Evolutionary conservation across 2,329 filamentous ascomycete genomes (phyloP), one percentile per base, ranked within the genome.

Genomic region (Malbranchea cinnamomea): DNA sequence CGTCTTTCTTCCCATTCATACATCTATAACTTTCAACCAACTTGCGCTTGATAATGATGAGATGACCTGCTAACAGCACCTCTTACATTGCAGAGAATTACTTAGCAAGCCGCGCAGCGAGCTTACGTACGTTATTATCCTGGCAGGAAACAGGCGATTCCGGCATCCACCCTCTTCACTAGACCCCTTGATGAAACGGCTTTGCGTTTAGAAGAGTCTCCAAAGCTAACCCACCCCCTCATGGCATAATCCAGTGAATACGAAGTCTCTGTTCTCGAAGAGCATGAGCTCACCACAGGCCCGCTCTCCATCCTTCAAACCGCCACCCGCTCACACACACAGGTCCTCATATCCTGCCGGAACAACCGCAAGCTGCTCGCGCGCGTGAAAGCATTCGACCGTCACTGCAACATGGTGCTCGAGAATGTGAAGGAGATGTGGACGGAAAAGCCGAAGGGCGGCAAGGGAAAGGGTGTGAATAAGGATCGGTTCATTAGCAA

Each of bases 371-470:
- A 98, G 67, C 70, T 98, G 27, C 76, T 98, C 32, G 89, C 87
- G 30, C 79, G 89, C 41, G 87, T 98, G 50, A 98, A 98, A 67
- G 89, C 89, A 5, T 98, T 98, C 55, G 89, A 98, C 60, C 71
- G 89, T 37, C 89, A 98, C 61, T 95, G 85, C 71, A 98, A 98
- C 63, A 95, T 98, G 89, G 81, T 93, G 3, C 66, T 94, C 27
- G 84, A 93, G 65, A 93, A 93, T 45, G 84, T 91, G 24, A 91
- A 91, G 68, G 89, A 98, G 63, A 95, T 98, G 87, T 98, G 89
- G 89, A 94, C 85, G 6, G 89, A 98, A 63, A 89, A 80, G 33
- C 84, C 87, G 28, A 68, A 81, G 49, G 74, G 79, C 13, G 78
- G 76, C 41, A 87, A 87, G 42, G 89, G 87, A 65, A 85, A 84